Conservation (phyloP, 2,329 filamentous ascomycete genomes). For the Aureobasidium sp. region DNA sequence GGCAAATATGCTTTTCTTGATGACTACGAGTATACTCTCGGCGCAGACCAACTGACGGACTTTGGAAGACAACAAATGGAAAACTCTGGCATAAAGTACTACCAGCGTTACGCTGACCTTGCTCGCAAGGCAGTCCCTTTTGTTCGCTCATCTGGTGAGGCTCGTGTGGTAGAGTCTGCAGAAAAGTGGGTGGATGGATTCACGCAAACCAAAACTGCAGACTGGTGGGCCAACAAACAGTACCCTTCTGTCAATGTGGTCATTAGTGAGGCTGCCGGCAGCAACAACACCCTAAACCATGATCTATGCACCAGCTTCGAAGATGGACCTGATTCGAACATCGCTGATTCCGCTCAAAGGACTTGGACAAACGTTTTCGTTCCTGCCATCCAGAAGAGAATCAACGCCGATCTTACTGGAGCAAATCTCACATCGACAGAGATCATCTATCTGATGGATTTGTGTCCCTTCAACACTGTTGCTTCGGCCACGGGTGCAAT, state of each 20-base stretch:
- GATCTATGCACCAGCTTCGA: constrained; percentile 65
- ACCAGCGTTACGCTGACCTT: constrained; percentile 60
- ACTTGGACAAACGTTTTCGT: constrained; percentile 58
- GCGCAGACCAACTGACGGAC: constrained; percentile 58
- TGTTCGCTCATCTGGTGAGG: constrained; percentile 60
- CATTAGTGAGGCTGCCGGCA: constrained; percentile 56
- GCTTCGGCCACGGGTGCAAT: constrained; percentile 47
- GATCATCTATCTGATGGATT: constrained; percentile 70
- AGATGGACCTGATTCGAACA: constrained; percentile 41
- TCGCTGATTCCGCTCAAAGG: constrained; percentile 45
- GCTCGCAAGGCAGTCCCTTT: constrained; percentile 55
- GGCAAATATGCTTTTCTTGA: constrained; percentile 61
- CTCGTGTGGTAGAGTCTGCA: constrained; percentile 66
- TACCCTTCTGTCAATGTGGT: constrained; percentile 53
- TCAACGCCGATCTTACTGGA: constrained; percentile 62
- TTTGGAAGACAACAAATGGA: constrained; percentile 64
- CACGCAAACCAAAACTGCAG: constrained; percentile 45
- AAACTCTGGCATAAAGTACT: constrained; percentile 70
- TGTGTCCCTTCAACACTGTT: constrained; percentile 82
- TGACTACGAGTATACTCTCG: constrained; percentile 63
- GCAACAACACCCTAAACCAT: constrained; percentile 79
- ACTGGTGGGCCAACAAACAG: constrained; percentile 35
- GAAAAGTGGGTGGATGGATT: constrained; percentile 69
- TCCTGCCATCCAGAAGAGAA: constrained; percentile 56
- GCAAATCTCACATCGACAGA: constrained; percentile 56